These are phyloP conservation scores for Pyracantha coccinea DNA, from an alignment of 331 rosid genomes.

Conservation along the genomic window DNA sequence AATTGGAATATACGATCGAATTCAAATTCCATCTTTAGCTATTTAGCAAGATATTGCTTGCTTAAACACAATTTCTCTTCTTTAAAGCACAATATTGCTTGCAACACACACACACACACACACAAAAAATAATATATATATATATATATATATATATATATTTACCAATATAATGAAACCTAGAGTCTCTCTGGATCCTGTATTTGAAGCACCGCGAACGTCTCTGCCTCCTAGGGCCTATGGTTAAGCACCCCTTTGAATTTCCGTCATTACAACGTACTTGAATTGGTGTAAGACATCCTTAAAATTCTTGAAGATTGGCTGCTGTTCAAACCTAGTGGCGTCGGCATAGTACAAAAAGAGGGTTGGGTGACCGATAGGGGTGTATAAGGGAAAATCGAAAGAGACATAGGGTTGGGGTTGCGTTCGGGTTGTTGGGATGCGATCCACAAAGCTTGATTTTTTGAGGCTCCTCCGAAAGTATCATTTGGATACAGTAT, in stretches of 20 bases:
- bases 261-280: conserved; percentile 63
- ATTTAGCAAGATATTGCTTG: no score
- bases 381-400: conserved; percentile 35
- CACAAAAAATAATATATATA: no score
- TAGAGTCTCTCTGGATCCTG: conserved; percentile 89
- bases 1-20: no score
- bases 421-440: conserved; percentile 64
- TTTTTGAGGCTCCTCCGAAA: conserved; percentile 46
- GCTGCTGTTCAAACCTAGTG: conserved; percentile 46
- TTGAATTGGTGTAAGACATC: conserved; percentile 41
- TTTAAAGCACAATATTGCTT: no score
- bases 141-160: no score
- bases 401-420: conserved; percentile 73
- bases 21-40: no score
- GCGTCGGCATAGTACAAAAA: conserved; percentile 68
- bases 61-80: no score
- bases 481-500: conserved; percentile 36
- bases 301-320: conserved; percentile 57
- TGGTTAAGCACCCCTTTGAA: conserved; percentile 84
- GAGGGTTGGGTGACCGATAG: conserved; percentile 28
- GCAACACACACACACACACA: no score
- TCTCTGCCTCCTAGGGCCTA: conserved; percentile 78
- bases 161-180: conserved; percentile 84
- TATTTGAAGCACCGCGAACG: conserved; percentile 87
- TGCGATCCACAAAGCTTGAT: conserved; percentile 62